These are phyloP conservation scores for Trametes sanguinea DNA, from an alignment of 768 basidiomycete species.

Conservation along the genomic window DNA sequence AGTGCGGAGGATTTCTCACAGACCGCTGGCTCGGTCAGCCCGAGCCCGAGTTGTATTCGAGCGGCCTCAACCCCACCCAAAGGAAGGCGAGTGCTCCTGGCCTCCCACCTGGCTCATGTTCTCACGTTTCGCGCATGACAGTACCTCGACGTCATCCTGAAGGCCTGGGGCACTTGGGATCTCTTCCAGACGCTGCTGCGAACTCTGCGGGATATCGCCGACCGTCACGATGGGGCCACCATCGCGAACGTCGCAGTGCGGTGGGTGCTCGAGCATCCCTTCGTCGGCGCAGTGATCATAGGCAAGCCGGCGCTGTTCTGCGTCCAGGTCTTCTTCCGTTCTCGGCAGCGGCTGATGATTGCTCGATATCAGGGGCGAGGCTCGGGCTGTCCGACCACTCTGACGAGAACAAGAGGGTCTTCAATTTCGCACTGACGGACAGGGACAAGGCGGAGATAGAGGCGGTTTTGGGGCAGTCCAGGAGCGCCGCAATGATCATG, in stretches of 20 bases:
- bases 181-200: conserved; percentile 67
- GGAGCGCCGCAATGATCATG: conserved; percentile 59
- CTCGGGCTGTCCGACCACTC: conserved; percentile 72
- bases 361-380: conserved; percentile 54
- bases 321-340: too few species aligned
- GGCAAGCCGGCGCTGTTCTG: conserved; percentile 41
- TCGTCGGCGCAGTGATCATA: conserved; percentile 76
- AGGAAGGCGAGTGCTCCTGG: conserved; percentile 54
- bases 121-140: conserved; percentile 31
- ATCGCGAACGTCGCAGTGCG: conserved; percentile 77
- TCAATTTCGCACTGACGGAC: conserved; percentile 54
- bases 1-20: conserved; percentile 82
- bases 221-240: conserved; percentile 61
- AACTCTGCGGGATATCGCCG: conserved; percentile 59
- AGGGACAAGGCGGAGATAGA: conserved; percentile 63
- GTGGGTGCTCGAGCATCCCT: conserved; percentile 79
- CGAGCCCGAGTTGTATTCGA: conserved; percentile 70
- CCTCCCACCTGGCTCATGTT: neutral
- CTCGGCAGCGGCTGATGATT: too few species aligned
- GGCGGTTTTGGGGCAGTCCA: conserved; percentile 55
- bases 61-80: conserved; percentile 72
- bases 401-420: conserved; percentile 64
- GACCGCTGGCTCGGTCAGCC: conserved; percentile 69
- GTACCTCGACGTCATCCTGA: conserved; percentile 81
- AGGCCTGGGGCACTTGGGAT: conserved; percentile 74